Evolutionary conservation across 2,329 filamentous ascomycete species (phyloP), one percentile per base, ranked within the genome.

Genomic region (Beauveria sp.): DNA sequence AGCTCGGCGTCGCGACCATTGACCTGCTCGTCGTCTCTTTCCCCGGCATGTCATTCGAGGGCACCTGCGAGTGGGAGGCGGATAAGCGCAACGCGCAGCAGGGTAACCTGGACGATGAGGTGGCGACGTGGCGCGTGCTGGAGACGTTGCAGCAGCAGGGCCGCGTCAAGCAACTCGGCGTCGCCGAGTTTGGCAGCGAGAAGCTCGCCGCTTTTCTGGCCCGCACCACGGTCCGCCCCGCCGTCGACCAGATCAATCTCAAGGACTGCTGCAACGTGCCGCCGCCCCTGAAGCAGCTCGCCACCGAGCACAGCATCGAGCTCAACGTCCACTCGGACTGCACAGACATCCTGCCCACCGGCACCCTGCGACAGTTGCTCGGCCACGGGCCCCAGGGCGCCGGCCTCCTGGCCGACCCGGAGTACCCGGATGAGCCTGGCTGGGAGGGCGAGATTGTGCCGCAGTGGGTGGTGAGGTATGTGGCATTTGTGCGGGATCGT

Each of bases 391-490:
- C 86, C 16, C 80, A 83, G 63, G 91, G 92, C 14, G 91, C 89
- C 0, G 89, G 89, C 8, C 83, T 97, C 10, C 78, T 97, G 63
- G 87, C 88, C 5, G 84, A 85, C 42, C 48, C 75, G n/a, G 78
- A 80, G 8, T 75, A 79, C 70, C 69, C 77, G 14, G 72, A 74
- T 16, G 74, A 74, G 20, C 74, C 78, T 10, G 88, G 89, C 0
- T 77, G 96, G 62, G 80, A 83, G 67, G 93, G 91, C 5, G 87
- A 96, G 66, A 82, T 98, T 54, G 83, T 85, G 63, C 93, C 95
- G 31, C 87, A 93, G 72, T 99, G 95, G 93, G 95, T 98, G 31
- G 88, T 93, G 67, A 96, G 98, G 73, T 99, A 99, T 73, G 97
- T 93, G 43, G 95, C 95, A 1, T 93, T 98, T 63, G 91, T 98